These are phyloP conservation scores for Crepidotus variabilis DNA, from an alignment of 768 basidiomycete species.

Conservation along the genomic window DNA sequence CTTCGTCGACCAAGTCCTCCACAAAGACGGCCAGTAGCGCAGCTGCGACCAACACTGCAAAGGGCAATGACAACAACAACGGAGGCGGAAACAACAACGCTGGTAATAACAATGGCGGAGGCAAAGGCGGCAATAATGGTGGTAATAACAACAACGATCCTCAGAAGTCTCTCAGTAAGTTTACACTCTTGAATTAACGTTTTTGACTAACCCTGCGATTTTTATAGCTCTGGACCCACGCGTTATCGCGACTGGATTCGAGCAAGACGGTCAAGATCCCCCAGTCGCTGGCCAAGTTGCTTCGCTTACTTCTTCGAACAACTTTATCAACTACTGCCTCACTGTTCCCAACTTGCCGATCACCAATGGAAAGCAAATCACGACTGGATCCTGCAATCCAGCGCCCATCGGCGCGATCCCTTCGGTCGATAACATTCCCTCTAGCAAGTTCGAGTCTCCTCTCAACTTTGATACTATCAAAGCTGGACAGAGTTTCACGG, in stretches of 20 bases:
- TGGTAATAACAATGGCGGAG: conserved; percentile 4
- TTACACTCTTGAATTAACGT: not conserved
- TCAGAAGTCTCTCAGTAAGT: conserved; percentile 41
- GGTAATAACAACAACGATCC: conserved; percentile 25
- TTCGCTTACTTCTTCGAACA: conserved; percentile 52
- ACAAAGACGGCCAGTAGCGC: not conserved
- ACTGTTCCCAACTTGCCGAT: conserved; percentile 41
- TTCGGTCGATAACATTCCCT: conserved; percentile 41
- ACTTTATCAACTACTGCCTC: conserved; percentile 58
- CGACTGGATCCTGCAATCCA: conserved; percentile 56
- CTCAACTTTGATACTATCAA: conserved; percentile 40
- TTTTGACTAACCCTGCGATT: conserved; percentile 3
- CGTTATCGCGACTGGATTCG: conserved; percentile 47
- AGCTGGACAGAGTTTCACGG: conserved; percentile 45
- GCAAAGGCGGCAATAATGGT: conserved; percentile 4
- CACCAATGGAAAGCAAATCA: conserved; percentile 51
- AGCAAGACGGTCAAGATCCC: conserved; percentile 43
- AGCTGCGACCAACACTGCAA: not conserved
- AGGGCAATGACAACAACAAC: conserved; percentile 10
- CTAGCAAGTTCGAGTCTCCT: conserved; percentile 43
- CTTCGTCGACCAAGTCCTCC: not conserved
- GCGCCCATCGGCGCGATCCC: conserved; percentile 55
- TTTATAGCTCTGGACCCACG: conserved; percentile 45
- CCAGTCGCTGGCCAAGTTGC: conserved; percentile 43
- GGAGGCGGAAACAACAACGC: conserved; percentile 10